These are phyloP conservation scores for Sedum album DNA, from an alignment of 164 flowering plant genomes.

Conservation along the genomic window DNA sequence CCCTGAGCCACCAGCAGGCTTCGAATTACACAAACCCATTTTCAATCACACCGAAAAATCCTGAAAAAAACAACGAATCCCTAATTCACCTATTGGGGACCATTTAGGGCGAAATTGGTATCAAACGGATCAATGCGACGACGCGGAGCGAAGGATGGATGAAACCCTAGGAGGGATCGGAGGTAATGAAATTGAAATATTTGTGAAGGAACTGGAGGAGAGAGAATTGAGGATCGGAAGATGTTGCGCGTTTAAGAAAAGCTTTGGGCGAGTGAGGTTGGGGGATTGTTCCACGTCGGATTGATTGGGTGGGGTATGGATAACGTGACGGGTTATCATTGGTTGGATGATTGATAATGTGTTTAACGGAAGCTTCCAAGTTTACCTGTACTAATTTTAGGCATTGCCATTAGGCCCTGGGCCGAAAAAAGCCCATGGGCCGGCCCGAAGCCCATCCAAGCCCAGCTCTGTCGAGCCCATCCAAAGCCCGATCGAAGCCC, in stretches of 20 bases:
- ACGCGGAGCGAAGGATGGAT: not conserved
- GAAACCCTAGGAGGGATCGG: not conserved
- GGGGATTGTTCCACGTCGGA: slow-evolving; percentile 6
- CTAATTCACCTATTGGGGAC: not conserved
- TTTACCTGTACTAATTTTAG: not conserved
- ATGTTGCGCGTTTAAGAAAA: not conserved
- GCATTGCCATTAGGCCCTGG: no score
- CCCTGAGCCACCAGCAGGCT: not conserved
- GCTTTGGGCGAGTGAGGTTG: slow-evolving; percentile 1
- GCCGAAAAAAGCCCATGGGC: no score
- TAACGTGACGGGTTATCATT: not conserved
- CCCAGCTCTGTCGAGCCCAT: no score
- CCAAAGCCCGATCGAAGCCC: no score
- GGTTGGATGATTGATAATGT: not conserved
- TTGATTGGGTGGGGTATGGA: not conserved
- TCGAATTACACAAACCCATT: slow-evolving; percentile 9
- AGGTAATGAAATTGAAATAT: not conserved
- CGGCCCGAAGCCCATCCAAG: no score
- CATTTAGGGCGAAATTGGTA: not conserved
- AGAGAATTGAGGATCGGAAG: not conserved
- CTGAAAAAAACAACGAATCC: slow-evolving; percentile 5
- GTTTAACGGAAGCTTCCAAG: not conserved
- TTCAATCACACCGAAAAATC: not conserved
- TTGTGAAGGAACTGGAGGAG: not conserved
- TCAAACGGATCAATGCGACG: not conserved